Conservation (phyloP, 2,329 filamentous ascomycete genomes). For the Lomentospora prolificans region DNA sequence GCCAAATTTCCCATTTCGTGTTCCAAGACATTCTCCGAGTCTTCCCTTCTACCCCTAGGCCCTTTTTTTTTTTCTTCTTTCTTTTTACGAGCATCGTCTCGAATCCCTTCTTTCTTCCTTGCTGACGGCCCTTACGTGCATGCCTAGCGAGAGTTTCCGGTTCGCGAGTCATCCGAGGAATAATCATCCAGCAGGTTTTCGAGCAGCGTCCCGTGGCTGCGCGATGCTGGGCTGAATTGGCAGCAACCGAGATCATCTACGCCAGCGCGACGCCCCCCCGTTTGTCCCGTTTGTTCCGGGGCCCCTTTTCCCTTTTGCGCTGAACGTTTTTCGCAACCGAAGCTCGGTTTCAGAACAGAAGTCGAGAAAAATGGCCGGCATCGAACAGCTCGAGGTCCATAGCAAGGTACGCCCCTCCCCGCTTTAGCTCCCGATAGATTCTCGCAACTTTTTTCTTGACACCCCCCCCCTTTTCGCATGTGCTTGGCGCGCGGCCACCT, state of each 20-base stretch:
- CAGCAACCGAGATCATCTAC: neutral
- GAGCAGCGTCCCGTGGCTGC: too few species aligned
- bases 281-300: neutral
- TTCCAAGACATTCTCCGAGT: neutral
- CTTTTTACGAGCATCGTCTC: too few species aligned
- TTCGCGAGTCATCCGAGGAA: too few species aligned
- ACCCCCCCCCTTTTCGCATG: neutral
- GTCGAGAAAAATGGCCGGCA: slow-evolving; percentile 64
- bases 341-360: too few species aligned
- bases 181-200: too few species aligned
- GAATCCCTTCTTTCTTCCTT: neutral
- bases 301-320: neutral
- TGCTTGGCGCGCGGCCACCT: neutral
- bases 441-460: too few species aligned
- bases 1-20: neutral
- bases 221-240: neutral
- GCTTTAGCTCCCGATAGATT: too few species aligned
- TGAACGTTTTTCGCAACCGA: too few species aligned
- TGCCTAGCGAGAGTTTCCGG: too few species aligned
- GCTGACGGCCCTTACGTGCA: too few species aligned
- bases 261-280: too few species aligned
- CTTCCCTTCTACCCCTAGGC: neutral
- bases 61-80: neutral
- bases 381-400: slow-evolving; percentile 94
- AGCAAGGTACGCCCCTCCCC: slow-evolving; percentile 65